Conservation (phyloP, 345 rosid genomes). For the Toxicodendron radicans region DNA sequence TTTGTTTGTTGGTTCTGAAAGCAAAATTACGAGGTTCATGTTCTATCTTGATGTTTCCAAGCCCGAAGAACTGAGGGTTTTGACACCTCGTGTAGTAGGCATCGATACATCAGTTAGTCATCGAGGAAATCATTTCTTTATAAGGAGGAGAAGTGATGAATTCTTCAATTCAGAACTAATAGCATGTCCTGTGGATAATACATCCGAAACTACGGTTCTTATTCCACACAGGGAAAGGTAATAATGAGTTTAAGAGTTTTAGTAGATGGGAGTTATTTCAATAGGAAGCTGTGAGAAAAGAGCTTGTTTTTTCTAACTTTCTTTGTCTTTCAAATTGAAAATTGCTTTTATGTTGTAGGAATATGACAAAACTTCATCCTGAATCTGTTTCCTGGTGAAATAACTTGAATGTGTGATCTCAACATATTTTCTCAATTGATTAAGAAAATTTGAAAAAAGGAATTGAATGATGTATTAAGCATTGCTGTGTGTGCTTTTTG, state of each 20-base stretch:
- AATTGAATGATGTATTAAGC: not conserved
- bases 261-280: not conserved
- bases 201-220: conserved; percentile 57
- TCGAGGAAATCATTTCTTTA: conserved; percentile 83
- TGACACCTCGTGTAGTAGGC: conserved; percentile 77
- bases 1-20: conserved; percentile 69
- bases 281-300: not conserved
- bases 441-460: not conserved
- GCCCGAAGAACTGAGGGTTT: conserved; percentile 62
- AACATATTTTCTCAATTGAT: not conserved
- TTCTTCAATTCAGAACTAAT: conserved; percentile 81
- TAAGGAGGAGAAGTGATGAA: conserved; percentile 68
- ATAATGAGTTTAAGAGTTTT: not conserved
- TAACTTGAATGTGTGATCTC: not conserved
- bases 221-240: conserved; percentile 89
- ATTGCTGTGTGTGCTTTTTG: not conserved
- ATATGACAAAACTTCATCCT: not conserved
- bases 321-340: not conserved
- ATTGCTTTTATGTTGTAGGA: not conserved
- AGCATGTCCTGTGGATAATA: conserved; percentile 64
- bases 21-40: conserved; percentile 68
- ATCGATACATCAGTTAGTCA: conserved; percentile 68
- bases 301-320: not conserved
- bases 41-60: conserved; percentile 63
- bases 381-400: conserved; percentile 3